Base-by-base conservation (phyloP, 768 basidiomycete species). In the Amanita muscaria region DNA sequence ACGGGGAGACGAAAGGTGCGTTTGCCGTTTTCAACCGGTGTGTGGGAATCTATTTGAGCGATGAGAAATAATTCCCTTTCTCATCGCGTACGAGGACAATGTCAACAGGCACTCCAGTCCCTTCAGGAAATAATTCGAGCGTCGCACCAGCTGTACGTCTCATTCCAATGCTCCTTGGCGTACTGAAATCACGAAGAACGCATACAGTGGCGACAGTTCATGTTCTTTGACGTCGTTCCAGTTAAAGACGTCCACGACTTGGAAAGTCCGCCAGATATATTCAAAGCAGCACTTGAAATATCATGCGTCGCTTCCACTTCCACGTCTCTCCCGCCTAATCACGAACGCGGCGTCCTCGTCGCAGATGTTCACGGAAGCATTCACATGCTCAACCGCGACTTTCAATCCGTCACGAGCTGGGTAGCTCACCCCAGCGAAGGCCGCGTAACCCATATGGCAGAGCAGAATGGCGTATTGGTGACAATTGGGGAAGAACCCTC, bases 281-380 rank as follows among this genome's bases (percentile, higher is more conserved):
- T 94, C 73, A 82, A 82, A 60, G 88, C 68, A 45, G 69, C 85
- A 1, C 65, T 74, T 40, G 88, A 89, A 68, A 81, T 92, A 40
- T 86, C 90, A 0, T 73, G 77, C 1, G 67, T 85, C 22, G 60
- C 74, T 0, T 69, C 76, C 0, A 83, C 85, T 0, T 76, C 77
- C 12, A n/a, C n/a, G n/a, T n/a, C n/a, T n/a, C n/a, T n/a, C n/a
- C n/a, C n/a, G n/a, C n/a, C n/a, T n/a, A n/a, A n/a, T n/a, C n/a
- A n/a, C n/a, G n/a, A n/a, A n/a, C 66, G 67, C 40, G 86, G 87
- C 4, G 63, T 87, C 1, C 65, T 91, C 9, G 77, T 88, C 23
- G 90, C 90, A 11, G 89, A 92, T 59, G 81, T 88, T 21, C 84
- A 91, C 60, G 90, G 89, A 9, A 83, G 78, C 49, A 65, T 92